Evolutionary conservation across 2,329 filamentous ascomycete genomes (phyloP).

Genomic region (Drechslera avenae): DNA sequence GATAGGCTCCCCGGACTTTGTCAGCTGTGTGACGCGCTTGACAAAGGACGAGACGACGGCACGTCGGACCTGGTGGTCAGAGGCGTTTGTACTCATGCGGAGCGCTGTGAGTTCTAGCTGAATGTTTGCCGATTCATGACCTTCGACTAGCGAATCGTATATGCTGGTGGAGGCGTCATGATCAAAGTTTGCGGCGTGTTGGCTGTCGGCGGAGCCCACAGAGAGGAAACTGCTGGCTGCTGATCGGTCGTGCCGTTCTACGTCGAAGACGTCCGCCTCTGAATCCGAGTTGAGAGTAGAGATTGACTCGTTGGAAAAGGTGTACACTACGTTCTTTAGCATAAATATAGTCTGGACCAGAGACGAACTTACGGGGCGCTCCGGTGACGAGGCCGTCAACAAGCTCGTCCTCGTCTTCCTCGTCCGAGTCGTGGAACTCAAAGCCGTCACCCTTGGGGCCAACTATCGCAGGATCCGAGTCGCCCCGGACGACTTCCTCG

Average conservation of each 20-base stretch:
- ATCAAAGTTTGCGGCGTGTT: slow-evolving; percentile 71
- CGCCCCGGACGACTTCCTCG: slow-evolving; percentile 43
- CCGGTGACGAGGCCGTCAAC: slow-evolving; percentile 48
- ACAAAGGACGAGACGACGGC: slow-evolving; percentile 86
- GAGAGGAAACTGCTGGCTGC: slow-evolving; percentile 75
- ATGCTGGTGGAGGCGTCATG: slow-evolving; percentile 84
- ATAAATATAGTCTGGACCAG: neutral
- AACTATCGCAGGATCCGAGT: slow-evolving; percentile 59
- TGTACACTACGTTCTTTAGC: slow-evolving; percentile 53
- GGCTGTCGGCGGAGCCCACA: slow-evolving; percentile 66
- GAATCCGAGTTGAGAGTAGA: slow-evolving; percentile 66
- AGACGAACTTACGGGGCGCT: slow-evolving; percentile 39
- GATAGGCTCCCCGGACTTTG: slow-evolving; percentile 51
- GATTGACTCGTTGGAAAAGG: slow-evolving; percentile 62
- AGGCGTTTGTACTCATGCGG: slow-evolving; percentile 89
- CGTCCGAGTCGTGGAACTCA: slow-evolving; percentile 62
- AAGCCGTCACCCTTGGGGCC: slow-evolving; percentile 65
- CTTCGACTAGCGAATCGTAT: slow-evolving; percentile 80
- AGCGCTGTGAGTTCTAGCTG: slow-evolving; percentile 92
- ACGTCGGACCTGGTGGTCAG: slow-evolving; percentile 83
- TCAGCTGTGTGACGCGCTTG: slow-evolving; percentile 76
- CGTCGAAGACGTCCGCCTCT: slow-evolving; percentile 50
- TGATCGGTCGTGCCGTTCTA: slow-evolving; percentile 59
- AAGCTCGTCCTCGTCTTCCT: slow-evolving; percentile 66
- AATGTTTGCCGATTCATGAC: slow-evolving; percentile 77